Percentiles rank a stretch among this genome's conserved stretches.
These are phyloP conservation scores for Haematococcus lacustris DNA, from an alignment of 139 green algal genomes.

Conservation along the genomic window DNA sequence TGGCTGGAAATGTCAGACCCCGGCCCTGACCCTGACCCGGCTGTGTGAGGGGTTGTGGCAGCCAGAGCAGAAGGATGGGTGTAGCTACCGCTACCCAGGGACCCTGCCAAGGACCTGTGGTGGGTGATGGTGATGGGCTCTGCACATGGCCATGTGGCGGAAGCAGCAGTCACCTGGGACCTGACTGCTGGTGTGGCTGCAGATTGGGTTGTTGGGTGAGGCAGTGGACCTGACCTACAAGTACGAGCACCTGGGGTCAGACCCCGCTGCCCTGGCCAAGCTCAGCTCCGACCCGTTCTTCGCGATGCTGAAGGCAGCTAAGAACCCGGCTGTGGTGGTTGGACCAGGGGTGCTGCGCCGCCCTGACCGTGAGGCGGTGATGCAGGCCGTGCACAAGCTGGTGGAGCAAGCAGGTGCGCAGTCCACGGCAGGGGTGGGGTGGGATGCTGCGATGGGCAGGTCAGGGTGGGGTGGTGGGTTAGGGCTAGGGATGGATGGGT, in stretches of 20 bases:
- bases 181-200: constrained; percentile 7
- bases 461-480: too few relatives aligned
- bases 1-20: too few relatives aligned
- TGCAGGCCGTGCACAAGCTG: constrained; percentile 64
- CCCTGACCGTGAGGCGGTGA: constrained; percentile 66
- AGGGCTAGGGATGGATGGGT: too few relatives aligned
- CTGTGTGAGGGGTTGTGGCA: too few relatives aligned
- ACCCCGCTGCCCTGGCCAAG: constrained; percentile 52
- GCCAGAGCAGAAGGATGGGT: too few relatives aligned
- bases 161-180: too few relatives aligned
- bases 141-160: not conserved
- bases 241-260: constrained; percentile 75
- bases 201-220: constrained; percentile 73
- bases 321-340: constrained; percentile 81
- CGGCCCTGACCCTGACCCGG: too few relatives aligned
- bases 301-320: constrained; percentile 64
- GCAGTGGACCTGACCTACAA: constrained; percentile 88
- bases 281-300: constrained; percentile 48
- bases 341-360: constrained; percentile 77
- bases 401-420: constrained; percentile 56
- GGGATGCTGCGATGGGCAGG: too few relatives aligned
- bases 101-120: too few relatives aligned
- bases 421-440: too few relatives aligned
- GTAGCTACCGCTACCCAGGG: too few relatives aligned
- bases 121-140: not conserved